Evolutionary conservation across 2,329 filamentous ascomycete genomes (phyloP), one percentile per base, ranked within the genome.

Genomic region (Monosporascus cannonballus): DNA sequence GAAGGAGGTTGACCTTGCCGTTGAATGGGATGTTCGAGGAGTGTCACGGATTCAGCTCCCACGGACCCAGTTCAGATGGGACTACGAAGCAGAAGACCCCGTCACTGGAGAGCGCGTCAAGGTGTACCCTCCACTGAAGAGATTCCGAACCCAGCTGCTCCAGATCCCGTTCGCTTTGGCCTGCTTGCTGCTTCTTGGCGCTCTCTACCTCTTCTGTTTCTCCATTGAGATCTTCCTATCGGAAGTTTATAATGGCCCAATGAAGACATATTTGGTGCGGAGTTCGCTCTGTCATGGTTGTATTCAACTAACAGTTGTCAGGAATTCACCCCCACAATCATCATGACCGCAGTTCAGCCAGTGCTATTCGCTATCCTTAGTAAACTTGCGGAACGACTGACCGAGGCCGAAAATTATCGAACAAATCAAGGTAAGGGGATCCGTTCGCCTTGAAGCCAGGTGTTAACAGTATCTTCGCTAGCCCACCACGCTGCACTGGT

Each of bases 171-270:
- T 99, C 70, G 89, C 90, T 1, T 68, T 95, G 5, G 77, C 83
- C 11, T 92, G 90, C 34, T 75, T 86, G 7, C 53, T 84, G 24
- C 80, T 87, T 1, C 79, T 97, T 6, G 93, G 93, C 1, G 84
- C 84, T 18, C 76, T 97, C 61, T 96, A 97, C 58, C 84, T 89
- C 14, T 83, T 83, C 15, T 94, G 90, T 65, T 97, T 97, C 69
- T 89, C 86, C 7, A 89, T 96, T 56, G 94, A 99, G 67, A 90
- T 97, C 34, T 96, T 97, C 72, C 90, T 99, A 60, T 92, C 89
- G 0, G 91, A 99, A 70, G 85, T 97, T 17, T 97, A 99, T 69
- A 81, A 85, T 54, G 94, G 94, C 0, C 90, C 91, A 0, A 84
- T 96, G 58, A 96, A 97, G 73, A 80, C 81, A 20, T 86, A 95